Evolutionary conservation across 305 asterid species (phyloP).

Genomic region (Ajuga reptans): DNA sequence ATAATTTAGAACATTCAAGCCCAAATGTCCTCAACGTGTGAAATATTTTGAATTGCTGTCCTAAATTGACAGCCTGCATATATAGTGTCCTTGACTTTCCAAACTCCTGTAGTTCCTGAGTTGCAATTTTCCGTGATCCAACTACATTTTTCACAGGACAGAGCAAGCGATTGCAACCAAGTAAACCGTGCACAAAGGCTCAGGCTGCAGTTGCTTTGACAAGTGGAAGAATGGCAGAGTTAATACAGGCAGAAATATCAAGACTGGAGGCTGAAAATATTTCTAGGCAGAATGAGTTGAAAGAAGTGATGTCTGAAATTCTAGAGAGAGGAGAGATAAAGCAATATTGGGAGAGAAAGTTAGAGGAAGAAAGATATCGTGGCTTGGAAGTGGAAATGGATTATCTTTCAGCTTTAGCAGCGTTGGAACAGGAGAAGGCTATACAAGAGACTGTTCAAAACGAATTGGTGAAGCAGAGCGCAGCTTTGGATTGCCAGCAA

Average conservation of each 20-base stretch:
- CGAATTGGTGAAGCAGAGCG: conserved; percentile 57
- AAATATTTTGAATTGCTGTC: no score
- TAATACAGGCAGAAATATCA: conserved; percentile 42
- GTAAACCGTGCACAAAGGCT: conserved; percentile 74
- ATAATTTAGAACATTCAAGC: no score
- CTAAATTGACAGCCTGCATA: no score
- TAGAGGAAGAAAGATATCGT: conserved; percentile 58
- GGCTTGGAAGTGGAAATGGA: conserved; percentile 43
- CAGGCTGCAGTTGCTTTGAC: conserved; percentile 85
- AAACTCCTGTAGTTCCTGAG: no score
- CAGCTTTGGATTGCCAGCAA: conserved; percentile 79
- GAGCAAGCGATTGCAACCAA: conserved; percentile 77
- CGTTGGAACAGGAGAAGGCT: conserved; percentile 53
- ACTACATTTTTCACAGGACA: conserved; percentile 51
- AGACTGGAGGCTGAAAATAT: conserved; percentile 54
- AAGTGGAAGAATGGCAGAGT: conserved; percentile 57
- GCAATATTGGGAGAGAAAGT: conserved; percentile 50
- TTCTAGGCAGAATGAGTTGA: conserved; percentile 38
- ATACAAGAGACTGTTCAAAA: conserved; percentile 36
- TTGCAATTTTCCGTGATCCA: neutral
- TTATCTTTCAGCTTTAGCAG: conserved; percentile 33
- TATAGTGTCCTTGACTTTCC: no score
- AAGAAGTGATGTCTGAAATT: conserved; percentile 56
- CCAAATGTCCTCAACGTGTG: no score
- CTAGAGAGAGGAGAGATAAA: conserved; percentile 66